Conservation (phyloP, 345 rosid genomes). For the Aquilaria sinensis region DNA sequence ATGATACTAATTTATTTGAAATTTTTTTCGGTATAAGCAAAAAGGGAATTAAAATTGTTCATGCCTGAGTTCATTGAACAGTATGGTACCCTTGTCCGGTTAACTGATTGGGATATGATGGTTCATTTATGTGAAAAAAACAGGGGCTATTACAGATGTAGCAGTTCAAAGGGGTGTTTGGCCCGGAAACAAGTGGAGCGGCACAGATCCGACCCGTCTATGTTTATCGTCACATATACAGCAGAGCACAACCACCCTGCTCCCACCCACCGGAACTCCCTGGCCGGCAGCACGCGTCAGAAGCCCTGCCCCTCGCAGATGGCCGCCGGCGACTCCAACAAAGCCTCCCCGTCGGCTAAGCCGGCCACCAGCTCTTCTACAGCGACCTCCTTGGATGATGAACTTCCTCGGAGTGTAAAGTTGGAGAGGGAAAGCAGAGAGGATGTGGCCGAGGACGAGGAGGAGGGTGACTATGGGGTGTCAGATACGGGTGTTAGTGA, state of each 20-base stretch:
- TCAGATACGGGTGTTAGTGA: slow-evolving; percentile 62
- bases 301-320: slow-evolving; percentile 34
- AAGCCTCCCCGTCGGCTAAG: slow-evolving; percentile 16
- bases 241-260: slow-evolving; percentile 95
- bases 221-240: slow-evolving; percentile 91
- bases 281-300: slow-evolving; percentile 88
- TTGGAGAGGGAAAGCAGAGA: slow-evolving; percentile 48
- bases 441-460: slow-evolving; percentile 49
- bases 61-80: not conserved
- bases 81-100: slow-evolving; percentile 5
- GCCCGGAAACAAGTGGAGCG: slow-evolving; percentile 99
- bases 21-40: too few relatives aligned
- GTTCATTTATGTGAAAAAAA: slow-evolving; percentile 8
- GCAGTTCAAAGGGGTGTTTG: slow-evolving; percentile 91
- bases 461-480: slow-evolving; percentile 50
- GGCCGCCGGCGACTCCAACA: slow-evolving; percentile 18
- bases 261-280: slow-evolving; percentile 91
- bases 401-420: slow-evolving; percentile 26
- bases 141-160: slow-evolving; percentile 96
- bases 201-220: slow-evolving; percentile 87
- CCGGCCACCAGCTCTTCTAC: slow-evolving; percentile 25
- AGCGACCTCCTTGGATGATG: slow-evolving; percentile 55
- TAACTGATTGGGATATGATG: slow-evolving; percentile 10
- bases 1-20: too few relatives aligned
- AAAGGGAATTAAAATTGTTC: not conserved